A percentile compares a stretch with the other conserved stretches of the same genome.
Conservation (phyloP, 1,284 basidiomycete species). For the Volvariella volvacea region DNA sequence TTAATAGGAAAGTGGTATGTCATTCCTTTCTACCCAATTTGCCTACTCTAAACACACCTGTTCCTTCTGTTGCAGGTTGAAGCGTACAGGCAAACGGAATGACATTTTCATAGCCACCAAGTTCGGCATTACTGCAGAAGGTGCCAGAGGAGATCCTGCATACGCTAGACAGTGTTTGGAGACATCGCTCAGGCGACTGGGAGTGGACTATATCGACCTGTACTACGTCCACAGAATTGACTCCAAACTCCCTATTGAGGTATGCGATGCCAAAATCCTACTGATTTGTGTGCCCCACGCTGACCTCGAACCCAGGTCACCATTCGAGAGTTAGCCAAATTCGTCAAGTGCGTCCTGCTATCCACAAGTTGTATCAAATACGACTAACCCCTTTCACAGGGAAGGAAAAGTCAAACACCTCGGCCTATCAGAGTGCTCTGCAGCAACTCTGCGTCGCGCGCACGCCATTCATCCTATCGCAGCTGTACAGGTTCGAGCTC, state of each 20-base stretch:
- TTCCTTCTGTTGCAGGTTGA: no score
- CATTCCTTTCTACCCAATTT: slow-evolving; percentile 21
- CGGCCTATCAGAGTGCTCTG: slow-evolving; percentile 59
- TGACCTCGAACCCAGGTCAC: slow-evolving; percentile 25
- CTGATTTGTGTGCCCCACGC: background rate
- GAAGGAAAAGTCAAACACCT: slow-evolving; percentile 55
- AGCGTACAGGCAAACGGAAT: slow-evolving; percentile 34
- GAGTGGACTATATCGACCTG: slow-evolving; percentile 26
- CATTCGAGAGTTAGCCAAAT: slow-evolving; percentile 43
- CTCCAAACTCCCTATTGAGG: slow-evolving; percentile 38
- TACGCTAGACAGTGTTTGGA: slow-evolving; percentile 22
- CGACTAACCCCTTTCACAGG: no score
- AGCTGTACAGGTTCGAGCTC: slow-evolving; percentile 43
- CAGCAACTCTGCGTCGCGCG: slow-evolving; percentile 54
- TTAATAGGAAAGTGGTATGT: slow-evolving; percentile 39
- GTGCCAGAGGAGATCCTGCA: slow-evolving; percentile 26
- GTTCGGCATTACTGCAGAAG: slow-evolving; percentile 27
- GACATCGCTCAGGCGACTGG: slow-evolving; percentile 25
- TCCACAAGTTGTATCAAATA: background rate
- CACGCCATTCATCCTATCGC: slow-evolving; percentile 54
- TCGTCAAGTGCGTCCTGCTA: slow-evolving; percentile 36
- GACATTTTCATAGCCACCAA: slow-evolving; percentile 47
- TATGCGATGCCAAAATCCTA: slow-evolving; percentile 10
- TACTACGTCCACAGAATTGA: slow-evolving; percentile 30
- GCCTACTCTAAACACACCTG: no score